Conservation (phyloP, 75 land plant genomes). For the Isoetes taiwanensis region DNA sequence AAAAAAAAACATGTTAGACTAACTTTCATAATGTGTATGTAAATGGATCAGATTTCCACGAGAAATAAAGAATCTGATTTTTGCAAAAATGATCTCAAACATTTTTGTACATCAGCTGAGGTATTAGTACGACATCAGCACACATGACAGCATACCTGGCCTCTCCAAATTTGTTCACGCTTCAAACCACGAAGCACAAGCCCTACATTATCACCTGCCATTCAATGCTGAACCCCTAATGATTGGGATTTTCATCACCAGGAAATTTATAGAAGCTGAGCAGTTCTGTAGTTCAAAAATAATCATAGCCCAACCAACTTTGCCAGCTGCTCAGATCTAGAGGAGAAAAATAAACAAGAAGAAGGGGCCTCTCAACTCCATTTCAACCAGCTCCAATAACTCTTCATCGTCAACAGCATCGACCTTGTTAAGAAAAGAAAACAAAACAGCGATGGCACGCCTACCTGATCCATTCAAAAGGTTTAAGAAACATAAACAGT, state of each 20-base stretch:
- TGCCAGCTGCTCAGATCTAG: background rate
- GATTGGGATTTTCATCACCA: conserved; percentile 95
- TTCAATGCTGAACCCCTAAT: conserved; percentile 76
- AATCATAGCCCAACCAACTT: background rate
- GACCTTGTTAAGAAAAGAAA: conserved; percentile 88
- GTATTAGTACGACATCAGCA: too few relatives aligned
- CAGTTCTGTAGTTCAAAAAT: conserved; percentile 41
- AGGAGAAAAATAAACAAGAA: too few relatives aligned
- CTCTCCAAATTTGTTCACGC: conserved; percentile 74
- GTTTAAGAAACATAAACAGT: background rate
- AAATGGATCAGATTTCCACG: too few relatives aligned
- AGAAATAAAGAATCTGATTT: too few relatives aligned
- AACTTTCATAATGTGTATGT: too few relatives aligned
- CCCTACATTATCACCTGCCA: conserved; percentile 99
- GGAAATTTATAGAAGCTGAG: conserved; percentile 95
- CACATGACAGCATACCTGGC: conserved; percentile 64
- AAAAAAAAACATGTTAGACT: too few relatives aligned
- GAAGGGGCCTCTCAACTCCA: conserved; percentile 95
- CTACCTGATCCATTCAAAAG: conserved; percentile 35
- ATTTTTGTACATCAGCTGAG: too few relatives aligned
- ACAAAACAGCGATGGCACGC: conserved; percentile 89
- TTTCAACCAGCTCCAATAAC: conserved; percentile 86
- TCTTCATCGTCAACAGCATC: conserved; percentile 92
- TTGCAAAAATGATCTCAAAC: background rate
- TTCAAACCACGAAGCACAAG: conserved; percentile 91